Evolutionary conservation across 768 basidiomycete species (phyloP).

Genomic region (Suillus discolor): DNA sequence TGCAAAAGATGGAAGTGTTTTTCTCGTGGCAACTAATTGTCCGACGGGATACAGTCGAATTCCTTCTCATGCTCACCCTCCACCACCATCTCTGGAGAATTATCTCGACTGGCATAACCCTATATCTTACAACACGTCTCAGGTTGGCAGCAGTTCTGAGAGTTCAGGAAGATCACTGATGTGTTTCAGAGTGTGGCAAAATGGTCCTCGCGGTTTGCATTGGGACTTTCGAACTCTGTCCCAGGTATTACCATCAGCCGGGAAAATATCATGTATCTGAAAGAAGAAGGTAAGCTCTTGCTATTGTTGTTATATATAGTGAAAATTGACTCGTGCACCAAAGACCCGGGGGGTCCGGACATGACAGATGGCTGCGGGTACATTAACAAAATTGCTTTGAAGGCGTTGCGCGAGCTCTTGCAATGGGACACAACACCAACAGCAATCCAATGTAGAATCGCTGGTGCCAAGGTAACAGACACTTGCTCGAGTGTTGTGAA

Average conservation of each 20-base stretch:
- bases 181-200: conserved; percentile 57
- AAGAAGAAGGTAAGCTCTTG: conserved; percentile 50
- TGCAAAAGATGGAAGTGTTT: conserved; percentile 59
- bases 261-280: conserved; percentile 38
- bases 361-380: conserved; percentile 63
- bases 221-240: conserved; percentile 65
- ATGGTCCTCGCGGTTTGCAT: conserved; percentile 62
- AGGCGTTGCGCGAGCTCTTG: conserved; percentile 35
- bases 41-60: neutral
- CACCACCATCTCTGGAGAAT: conserved; percentile 38
- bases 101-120: conserved; percentile 63
- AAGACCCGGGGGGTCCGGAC: conserved; percentile 33
- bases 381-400: conserved; percentile 41
- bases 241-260: conserved; percentile 50
- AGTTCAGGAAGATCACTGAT: neutral
- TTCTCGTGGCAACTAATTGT: conserved; percentile 52
- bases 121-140: conserved; percentile 44
- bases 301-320: neutral
- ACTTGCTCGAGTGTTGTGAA: neutral
- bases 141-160: conserved; percentile 42
- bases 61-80: conserved; percentile 9
- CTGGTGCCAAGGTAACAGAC: conserved; percentile 44
- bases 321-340: neutral
- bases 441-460: conserved; percentile 53
- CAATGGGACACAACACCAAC: conserved; percentile 43